These are phyloP conservation scores for Ramaria sp. DNA, from an alignment of 768 basidiomycete species.

Conservation along the genomic window DNA sequence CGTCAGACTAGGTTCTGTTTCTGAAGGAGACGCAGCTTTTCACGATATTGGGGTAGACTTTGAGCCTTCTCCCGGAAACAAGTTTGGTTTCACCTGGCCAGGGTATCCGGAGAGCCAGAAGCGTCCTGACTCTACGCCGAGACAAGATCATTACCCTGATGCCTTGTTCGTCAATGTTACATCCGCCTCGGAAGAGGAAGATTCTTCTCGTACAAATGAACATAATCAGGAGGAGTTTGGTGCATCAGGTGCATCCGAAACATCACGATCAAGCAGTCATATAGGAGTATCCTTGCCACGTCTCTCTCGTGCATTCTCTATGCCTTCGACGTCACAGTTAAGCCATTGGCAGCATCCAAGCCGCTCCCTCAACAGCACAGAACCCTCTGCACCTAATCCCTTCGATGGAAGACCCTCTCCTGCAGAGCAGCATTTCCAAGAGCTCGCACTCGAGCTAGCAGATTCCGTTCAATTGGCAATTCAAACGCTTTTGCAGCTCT, in stretches of 20 bases:
- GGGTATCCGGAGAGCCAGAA: background rate
- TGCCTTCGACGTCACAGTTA: conserved; percentile 74
- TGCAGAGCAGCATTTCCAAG: conserved; percentile 36
- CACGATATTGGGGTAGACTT: background rate
- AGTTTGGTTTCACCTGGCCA: background rate
- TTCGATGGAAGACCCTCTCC: conserved; percentile 16
- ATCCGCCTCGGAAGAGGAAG: background rate
- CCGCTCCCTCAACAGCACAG: conserved; percentile 19
- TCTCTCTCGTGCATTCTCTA: conserved; percentile 69
- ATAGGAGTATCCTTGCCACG: conserved; percentile 28
- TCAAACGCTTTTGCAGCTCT: conserved; percentile 84
- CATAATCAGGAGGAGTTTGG: background rate
- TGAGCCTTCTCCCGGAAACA: background rate
- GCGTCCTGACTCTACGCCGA: background rate
- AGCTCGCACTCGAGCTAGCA: conserved; percentile 78
- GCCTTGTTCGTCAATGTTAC: background rate
- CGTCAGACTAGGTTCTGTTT: background rate
- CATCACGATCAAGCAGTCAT: background rate
- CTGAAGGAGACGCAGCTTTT: background rate
- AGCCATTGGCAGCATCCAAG: conserved; percentile 62
- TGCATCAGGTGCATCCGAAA: background rate
- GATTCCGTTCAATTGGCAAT: conserved; percentile 86
- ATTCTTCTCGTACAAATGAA: background rate
- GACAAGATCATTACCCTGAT: background rate
- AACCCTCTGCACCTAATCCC: conserved; percentile 14